Conservation (phyloP, 78 protist genomes). For the Dictyostelium intermedium region DNA sequence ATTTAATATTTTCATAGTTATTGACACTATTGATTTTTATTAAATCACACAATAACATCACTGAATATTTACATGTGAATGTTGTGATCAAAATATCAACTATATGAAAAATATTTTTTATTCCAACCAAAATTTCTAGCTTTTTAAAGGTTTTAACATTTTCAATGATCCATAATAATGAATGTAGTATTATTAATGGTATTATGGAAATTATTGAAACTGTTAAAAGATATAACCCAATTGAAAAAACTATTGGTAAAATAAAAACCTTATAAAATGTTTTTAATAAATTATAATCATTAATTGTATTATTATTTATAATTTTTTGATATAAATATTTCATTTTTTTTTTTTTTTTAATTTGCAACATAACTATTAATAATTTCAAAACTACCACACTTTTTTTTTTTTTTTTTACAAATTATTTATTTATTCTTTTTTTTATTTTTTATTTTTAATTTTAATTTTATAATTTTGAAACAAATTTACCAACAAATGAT, state of each 20-base stretch:
- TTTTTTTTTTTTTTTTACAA: neutral
- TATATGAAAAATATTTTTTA: neutral
- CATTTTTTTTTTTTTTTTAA: neutral
- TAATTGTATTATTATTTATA: neutral
- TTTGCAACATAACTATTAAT: neutral
- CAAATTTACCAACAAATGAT: slow-evolving; percentile 2
- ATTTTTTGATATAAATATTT: neutral
- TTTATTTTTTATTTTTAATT: neutral
- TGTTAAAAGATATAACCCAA: neutral
- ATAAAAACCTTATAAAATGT: neutral
- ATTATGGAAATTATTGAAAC: neutral
- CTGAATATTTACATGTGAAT: neutral
- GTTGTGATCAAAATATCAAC: neutral
- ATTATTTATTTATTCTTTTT: no score
- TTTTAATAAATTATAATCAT: neutral
- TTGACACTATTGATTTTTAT: neutral
- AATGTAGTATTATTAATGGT: neutral
- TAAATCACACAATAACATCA: neutral
- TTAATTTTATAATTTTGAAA: neutral
- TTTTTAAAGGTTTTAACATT: neutral
- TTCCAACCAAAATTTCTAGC: neutral
- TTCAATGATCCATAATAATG: neutral
- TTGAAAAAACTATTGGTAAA: neutral
- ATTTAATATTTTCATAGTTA: neutral
- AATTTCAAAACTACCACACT: neutral